Conservation (phyloP, 768 basidiomycete genomes). For the Tylopilus balloui region DNA sequence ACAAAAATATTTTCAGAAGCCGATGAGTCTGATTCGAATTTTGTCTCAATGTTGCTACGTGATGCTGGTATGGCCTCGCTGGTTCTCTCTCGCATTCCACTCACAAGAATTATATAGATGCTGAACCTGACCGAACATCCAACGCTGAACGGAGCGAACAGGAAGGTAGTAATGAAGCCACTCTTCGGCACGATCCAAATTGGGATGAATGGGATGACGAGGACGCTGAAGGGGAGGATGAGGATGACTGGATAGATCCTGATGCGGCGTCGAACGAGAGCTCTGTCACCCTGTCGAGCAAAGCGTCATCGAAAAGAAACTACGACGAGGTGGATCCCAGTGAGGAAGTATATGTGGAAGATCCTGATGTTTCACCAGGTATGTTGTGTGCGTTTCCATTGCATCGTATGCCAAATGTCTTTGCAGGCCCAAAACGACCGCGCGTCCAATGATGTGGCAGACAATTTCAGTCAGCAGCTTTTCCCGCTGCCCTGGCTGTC, state of each 20-base stretch:
- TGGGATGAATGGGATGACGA: slow-evolving; percentile 33
- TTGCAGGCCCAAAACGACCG: slow-evolving; percentile 42
- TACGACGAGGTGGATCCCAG: slow-evolving; percentile 44
- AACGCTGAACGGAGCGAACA: slow-evolving; percentile 14
- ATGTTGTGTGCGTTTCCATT: neutral
- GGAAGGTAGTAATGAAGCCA: slow-evolving; percentile 15
- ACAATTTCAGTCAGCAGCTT: neutral
- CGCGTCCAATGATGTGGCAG: slow-evolving; percentile 34
- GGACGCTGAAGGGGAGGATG: slow-evolving; percentile 45
- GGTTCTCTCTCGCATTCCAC: neutral
- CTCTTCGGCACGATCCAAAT: slow-evolving; percentile 11
- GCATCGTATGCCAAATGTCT: neutral
- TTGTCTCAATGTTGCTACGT: slow-evolving; percentile 24
- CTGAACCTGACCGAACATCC: slow-evolving; percentile 27
- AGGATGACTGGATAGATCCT: slow-evolving; percentile 43
- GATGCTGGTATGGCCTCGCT: slow-evolving; percentile 27
- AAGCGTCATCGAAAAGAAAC: slow-evolving; percentile 45
- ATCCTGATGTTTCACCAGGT: slow-evolving; percentile 46
- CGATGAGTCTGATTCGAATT: slow-evolving; percentile 30
- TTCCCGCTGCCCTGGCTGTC: neutral
- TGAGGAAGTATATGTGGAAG: slow-evolving; percentile 36
- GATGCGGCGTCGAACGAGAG: slow-evolving; percentile 49
- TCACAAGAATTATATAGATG: slow-evolving; percentile 16
- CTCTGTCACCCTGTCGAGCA: slow-evolving; percentile 54
- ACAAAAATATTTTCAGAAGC: slow-evolving; percentile 10